These are phyloP conservation scores for Aspergillus ochraceus DNA, from an alignment of 2,329 filamentous ascomycete genomes.

Conservation along the genomic window DNA sequence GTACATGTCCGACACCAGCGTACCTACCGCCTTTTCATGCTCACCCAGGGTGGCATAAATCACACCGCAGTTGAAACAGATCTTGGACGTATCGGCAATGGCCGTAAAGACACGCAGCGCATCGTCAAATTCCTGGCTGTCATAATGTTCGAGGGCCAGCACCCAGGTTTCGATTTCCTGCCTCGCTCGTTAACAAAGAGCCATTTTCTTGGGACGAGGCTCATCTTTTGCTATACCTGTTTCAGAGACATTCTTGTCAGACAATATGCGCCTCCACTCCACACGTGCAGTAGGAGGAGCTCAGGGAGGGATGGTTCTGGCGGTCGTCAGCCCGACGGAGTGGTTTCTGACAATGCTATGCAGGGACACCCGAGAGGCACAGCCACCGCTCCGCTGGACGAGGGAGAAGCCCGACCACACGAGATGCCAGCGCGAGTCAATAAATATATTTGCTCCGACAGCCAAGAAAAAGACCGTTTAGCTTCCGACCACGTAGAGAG, in stretches of 20 bases:
- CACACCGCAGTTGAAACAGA: slow-evolving; percentile 96
- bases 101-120: slow-evolving; percentile 78
- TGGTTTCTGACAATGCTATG: neutral
- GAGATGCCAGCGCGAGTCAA: neutral
- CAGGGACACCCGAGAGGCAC: slow-evolving; percentile 3
- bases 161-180: slow-evolving; percentile 99
- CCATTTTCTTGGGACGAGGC: neutral
- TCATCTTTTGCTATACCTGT: slow-evolving; percentile 49
- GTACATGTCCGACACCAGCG: neutral
- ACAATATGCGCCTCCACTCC: neutral
- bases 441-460: neutral
- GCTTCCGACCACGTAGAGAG: slow-evolving; percentile 6
- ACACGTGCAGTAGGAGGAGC: neutral
- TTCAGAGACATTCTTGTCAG: slow-evolving; percentile 56
- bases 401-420: slow-evolving; percentile 3
- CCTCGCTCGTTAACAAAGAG: slow-evolving; percentile 1
- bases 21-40: slow-evolving; percentile 86
- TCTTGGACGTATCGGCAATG: slow-evolving; percentile 95
- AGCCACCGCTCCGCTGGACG: slow-evolving; percentile 2
- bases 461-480: slow-evolving; percentile 10
- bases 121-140: slow-evolving; percentile 96
- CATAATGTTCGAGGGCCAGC: slow-evolving; percentile 82
- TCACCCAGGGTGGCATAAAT: slow-evolving; percentile 96
- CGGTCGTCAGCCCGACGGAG: neutral
- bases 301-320: neutral